Evolutionary conservation across 2,329 filamentous ascomycete species (phyloP).

Genomic region (Gnomoniopsis smithogilvyi): DNA sequence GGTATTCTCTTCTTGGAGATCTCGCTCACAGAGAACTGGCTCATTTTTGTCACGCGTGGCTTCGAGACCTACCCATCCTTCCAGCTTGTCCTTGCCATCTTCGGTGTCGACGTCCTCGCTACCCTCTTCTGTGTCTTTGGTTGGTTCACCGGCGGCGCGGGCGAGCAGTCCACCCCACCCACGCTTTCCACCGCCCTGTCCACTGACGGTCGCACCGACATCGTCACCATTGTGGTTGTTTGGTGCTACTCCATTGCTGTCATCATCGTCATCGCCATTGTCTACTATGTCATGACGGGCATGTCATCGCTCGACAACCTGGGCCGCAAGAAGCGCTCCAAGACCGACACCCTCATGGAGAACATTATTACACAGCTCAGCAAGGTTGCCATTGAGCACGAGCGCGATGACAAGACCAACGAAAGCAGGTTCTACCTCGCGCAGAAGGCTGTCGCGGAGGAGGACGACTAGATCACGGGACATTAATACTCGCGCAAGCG

Average conservation of each 20-base stretch:
- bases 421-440: constrained; percentile 34
- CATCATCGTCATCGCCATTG: constrained; percentile 61
- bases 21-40: constrained; percentile 71
- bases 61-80: constrained; percentile 71
- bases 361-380: constrained; percentile 63
- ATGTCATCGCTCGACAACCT: constrained; percentile 57
- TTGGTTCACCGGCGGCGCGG: constrained; percentile 59
- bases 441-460: constrained; percentile 18
- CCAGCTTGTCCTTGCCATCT: constrained; percentile 69
- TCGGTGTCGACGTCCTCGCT: constrained; percentile 67
- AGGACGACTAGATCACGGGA: constrained; percentile 16
- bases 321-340: constrained; percentile 58
- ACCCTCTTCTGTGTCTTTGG: constrained; percentile 75
- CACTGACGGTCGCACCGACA: constrained; percentile 40
- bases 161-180: constrained; percentile 29
- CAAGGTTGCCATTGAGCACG: constrained; percentile 61
- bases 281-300: constrained; percentile 60
- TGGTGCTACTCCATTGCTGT: constrained; percentile 65
- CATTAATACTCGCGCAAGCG: background rate
- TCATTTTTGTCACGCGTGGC: constrained; percentile 75
- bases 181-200: constrained; percentile 33
- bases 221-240: constrained; percentile 61
- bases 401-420: constrained; percentile 43
- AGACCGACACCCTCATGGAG: constrained; percentile 61
- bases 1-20: constrained; percentile 73